These are phyloP conservation scores for Ustilago tritici DNA, from an alignment of 1,284 basidiomycete species.

Conservation along the genomic window DNA sequence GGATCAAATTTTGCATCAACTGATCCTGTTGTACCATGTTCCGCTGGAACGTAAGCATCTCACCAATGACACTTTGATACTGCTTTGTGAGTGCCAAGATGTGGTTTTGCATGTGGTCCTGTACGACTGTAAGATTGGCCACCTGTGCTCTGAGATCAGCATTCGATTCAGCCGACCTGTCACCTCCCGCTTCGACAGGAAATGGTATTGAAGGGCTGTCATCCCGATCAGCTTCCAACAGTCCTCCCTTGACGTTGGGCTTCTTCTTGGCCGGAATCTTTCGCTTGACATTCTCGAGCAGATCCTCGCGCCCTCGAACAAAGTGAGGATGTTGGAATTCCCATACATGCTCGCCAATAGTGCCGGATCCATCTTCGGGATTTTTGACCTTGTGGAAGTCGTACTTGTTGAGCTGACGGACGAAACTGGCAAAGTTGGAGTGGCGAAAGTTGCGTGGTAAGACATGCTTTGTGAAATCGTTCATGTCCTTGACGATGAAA, in stretches of 20 bases:
- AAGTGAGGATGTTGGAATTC: conserved; percentile 96
- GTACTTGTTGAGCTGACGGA: conserved; percentile 91
- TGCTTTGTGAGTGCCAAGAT: conserved; percentile 78
- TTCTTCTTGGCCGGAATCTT: conserved; percentile 72
- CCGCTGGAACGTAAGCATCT: conserved; percentile 85
- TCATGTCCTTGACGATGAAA: conserved; percentile 97
- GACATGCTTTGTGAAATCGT: conserved; percentile 93
- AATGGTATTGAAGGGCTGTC: conserved; percentile 44
- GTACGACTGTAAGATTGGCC: conserved; percentile 51
- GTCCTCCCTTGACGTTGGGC: conserved; percentile 30
- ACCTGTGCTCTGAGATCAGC: conserved; percentile 59
- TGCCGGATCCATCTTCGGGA: conserved; percentile 82
- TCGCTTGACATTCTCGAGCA: conserved; percentile 83
- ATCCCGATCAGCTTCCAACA: conserved; percentile 65
- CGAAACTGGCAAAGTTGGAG: conserved; percentile 84
- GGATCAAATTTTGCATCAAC: conserved; percentile 83
- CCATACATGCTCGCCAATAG: conserved; percentile 82
- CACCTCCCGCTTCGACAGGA: conserved; percentile 27
- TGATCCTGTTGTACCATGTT: conserved; percentile 87
- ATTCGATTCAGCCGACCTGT: conserved; percentile 52
- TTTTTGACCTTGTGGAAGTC: conserved; percentile 90
- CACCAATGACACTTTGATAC: conserved; percentile 81
- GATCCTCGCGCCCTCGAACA: conserved; percentile 76
- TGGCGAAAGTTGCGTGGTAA: conserved; percentile 96
- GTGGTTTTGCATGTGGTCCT: conserved; percentile 65